Evolutionary conservation across 768 basidiomycete species (phyloP), one percentile per base, ranked within the genome.

Genomic region (Boletus bicolor): DNA sequence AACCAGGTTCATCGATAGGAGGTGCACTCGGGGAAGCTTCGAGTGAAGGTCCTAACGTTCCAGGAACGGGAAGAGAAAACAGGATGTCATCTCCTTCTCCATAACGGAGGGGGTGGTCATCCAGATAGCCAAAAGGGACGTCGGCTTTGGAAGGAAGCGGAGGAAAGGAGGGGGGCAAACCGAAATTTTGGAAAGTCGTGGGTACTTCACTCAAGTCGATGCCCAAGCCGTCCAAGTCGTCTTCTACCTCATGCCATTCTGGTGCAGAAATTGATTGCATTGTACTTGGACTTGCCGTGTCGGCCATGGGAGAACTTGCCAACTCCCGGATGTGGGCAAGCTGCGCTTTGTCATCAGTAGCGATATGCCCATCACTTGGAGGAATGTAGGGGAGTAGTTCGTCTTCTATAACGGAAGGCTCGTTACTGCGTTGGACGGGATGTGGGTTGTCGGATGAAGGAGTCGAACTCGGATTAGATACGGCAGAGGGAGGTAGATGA

Each of bases 271-370:
- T 68, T 68, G 61, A 52, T 1, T 54, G 61, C 2, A 41, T 37
- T 4, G 69, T 52, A 12, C 66, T 49, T 46, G 61, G 53, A 28
- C 42, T 37, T 45, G 59, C 54, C 24, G 48, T 49, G 19, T 68
- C 71, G 26, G 55, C 44, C 7, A 34, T 34, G 0, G 85, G 85
- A 19, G 76, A 76, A 56, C 82, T 84, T 36, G 80, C 82, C 32
- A 82, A 58, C 36, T 74, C 74, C 1, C 74, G 78, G 41, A 86
- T 73, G 35, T 76, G 77, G 26, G 81, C 82, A 41, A 87, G 75
- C n/a, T 79, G 58, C 0, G 72, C 64, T 64, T 87, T 87, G 68
- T 87, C 85, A 64, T 87, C 85, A 2, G 78, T 84, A 17, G 85
- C 84, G 45, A 87, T 73, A 64, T 87, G 85, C n/a, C 81, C 84